Percentiles rank a stretch among this genome's conserved stretches.
Conservation (phyloP, 306 rosid genomes). For the Casuarina cunninghamiana region DNA sequence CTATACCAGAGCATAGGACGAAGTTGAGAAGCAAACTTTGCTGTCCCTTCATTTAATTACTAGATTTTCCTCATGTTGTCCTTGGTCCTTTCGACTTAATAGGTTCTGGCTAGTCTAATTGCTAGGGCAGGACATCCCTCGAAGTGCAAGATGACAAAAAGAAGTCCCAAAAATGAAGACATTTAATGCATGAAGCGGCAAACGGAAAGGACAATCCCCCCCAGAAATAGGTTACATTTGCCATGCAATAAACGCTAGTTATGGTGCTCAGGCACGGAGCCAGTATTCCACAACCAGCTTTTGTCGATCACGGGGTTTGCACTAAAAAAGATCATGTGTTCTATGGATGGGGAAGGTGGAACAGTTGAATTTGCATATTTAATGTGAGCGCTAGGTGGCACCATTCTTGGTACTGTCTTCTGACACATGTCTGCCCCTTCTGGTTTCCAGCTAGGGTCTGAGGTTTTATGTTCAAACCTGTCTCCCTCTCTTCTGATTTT, state of each 20-base stretch:
- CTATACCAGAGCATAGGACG: no score
- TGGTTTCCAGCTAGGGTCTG: neutral
- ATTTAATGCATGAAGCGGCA: neutral
- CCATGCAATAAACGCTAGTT: conserved; percentile 21
- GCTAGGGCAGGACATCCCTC: neutral
- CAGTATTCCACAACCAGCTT: neutral
- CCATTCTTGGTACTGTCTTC: neutral
- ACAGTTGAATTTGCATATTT: conserved; percentile 13
- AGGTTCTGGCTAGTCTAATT: neutral
- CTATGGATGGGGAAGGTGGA: conserved; percentile 8
- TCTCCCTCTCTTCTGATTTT: neutral
- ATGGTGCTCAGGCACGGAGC: neutral
- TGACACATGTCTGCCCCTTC: conserved; percentile 2
- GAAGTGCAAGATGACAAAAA: neutral
- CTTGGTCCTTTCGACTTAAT: neutral
- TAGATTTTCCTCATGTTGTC: no score
- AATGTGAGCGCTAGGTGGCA: conserved; percentile 5
- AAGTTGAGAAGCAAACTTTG: no score
- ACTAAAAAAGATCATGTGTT: conserved; percentile 1
- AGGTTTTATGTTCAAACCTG: neutral
- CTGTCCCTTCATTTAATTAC: no score
- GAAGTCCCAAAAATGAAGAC: neutral
- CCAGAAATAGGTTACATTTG: conserved; percentile 20
- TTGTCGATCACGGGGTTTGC: conserved; percentile 26
- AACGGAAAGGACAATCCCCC: conserved; percentile 1